These are phyloP conservation scores for Schwanniomyces sp. DNA, from an alignment of 805 yeast species.

Conservation along the genomic window DNA sequence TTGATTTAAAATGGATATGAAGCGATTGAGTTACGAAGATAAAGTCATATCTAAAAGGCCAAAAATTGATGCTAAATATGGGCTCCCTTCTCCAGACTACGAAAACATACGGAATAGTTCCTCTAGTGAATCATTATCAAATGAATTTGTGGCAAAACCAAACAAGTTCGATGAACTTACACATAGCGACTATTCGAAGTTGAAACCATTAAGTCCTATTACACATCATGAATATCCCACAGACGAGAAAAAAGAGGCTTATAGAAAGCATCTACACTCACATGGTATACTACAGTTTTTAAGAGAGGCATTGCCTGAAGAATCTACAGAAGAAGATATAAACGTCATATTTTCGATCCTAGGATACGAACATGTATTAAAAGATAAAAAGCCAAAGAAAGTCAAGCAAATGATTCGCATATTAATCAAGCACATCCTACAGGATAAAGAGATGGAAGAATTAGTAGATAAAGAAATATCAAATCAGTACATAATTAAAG, in stretches of 20 bases:
- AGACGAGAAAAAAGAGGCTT: conserved; percentile 3
- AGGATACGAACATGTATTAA: conserved; percentile 12
- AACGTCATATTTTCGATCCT: conserved; percentile 13
- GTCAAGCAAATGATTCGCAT: conserved; percentile 7
- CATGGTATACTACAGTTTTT: conserved; percentile 15
- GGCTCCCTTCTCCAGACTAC: neutral
- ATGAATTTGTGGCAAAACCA: neutral
- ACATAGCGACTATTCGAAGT: neutral
- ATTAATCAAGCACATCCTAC: conserved; percentile 9
- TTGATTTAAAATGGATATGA: neutral
- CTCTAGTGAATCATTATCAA: neutral
- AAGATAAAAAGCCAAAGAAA: conserved; percentile 4
- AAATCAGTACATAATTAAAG: neutral
- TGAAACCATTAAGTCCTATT: neutral
- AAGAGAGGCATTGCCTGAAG: conserved; percentile 10
- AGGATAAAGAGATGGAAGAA: conserved; percentile 6
- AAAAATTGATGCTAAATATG: neutral
- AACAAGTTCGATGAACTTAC: neutral
- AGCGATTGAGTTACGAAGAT: neutral
- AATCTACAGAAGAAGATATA: conserved; percentile 12
- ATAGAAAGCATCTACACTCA: conserved; percentile 9
- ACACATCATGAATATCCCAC: neutral
- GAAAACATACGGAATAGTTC: neutral
- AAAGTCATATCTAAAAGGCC: neutral
- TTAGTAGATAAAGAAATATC: neutral